Conservation (phyloP, 106 monocot genomes). For the Apostasia ramifera region DNA sequence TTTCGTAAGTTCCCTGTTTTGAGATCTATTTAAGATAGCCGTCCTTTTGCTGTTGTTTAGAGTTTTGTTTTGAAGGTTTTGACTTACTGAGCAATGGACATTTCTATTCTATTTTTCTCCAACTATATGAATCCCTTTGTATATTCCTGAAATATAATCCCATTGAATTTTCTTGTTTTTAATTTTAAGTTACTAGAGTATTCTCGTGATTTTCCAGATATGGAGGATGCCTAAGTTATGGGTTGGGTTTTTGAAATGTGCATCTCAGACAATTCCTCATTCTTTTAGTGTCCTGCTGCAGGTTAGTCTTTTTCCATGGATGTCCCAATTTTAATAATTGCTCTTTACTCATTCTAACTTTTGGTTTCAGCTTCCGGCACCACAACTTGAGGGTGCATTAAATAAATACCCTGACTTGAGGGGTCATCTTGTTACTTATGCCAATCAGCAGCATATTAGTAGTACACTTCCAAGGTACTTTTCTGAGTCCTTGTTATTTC, state of each 20-base stretch:
- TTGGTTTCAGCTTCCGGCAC: conserved; percentile 65
- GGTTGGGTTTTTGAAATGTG: conserved; percentile 88
- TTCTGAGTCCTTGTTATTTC: background rate
- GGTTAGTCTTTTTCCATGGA: conserved; percentile 22
- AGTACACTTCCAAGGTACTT: conserved; percentile 65
- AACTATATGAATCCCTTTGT: no score
- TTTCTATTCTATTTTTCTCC: no score
- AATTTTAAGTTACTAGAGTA: no score
- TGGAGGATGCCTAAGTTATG: conserved; percentile 99
- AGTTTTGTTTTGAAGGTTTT: no score
- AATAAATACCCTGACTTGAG: conserved; percentile 56
- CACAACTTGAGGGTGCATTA: conserved; percentile 75
- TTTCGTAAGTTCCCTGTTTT: no score
- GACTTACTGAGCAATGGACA: no score
- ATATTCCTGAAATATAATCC: no score
- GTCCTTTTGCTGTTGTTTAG: no score
- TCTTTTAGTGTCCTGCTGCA: conserved; percentile 81
- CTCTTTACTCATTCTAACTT: background rate
- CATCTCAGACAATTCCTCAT: conserved; percentile 86
- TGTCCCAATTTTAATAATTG: background rate
- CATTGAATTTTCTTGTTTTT: no score
- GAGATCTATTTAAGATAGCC: no score
- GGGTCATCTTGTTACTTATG: conserved; percentile 60
- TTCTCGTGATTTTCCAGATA: conserved; percentile 38
- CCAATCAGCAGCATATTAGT: conserved; percentile 52